These are phyloP conservation scores for Dinochytrium kinnereticum DNA, from an alignment of 371 early-diverging fungal genomes.

Conservation along the genomic window DNA sequence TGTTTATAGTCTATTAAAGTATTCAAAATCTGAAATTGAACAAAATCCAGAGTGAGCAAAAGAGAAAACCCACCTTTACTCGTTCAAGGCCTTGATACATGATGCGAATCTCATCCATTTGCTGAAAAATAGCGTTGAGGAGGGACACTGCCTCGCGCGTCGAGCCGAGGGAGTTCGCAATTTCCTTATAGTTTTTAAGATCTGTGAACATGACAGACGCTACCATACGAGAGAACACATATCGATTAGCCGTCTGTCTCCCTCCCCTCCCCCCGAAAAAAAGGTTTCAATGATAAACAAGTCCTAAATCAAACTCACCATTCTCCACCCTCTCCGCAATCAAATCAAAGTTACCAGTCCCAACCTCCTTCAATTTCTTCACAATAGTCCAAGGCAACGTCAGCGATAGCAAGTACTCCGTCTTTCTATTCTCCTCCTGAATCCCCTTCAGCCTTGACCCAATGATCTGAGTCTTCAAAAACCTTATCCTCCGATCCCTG, in stretches of 20 bases:
- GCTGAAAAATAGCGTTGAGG: slow-evolving; percentile 46
- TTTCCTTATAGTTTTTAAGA: slow-evolving; percentile 49
- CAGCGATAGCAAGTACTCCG: slow-evolving; percentile 48
- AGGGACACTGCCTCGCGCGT: slow-evolving; percentile 38
- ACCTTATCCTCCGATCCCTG: slow-evolving; percentile 34
- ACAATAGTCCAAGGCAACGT: slow-evolving; percentile 46
- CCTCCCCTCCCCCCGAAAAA: too few relatives aligned
- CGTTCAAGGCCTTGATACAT: slow-evolving; percentile 37
- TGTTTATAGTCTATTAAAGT: slow-evolving; percentile 42
- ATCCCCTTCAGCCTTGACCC: slow-evolving; percentile 38
- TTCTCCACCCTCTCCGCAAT: slow-evolving; percentile 44
- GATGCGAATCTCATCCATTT: slow-evolving; percentile 42
- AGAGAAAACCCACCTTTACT: slow-evolving; percentile 46
- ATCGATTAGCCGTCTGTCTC: too few relatives aligned
- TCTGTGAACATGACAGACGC: slow-evolving; percentile 54
- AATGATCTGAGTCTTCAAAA: slow-evolving; percentile 43
- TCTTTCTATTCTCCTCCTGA: slow-evolving; percentile 40
- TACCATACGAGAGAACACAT: too few relatives aligned
- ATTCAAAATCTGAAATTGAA: neutral
- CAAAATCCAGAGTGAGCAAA: neutral
- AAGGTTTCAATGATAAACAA: too few relatives aligned
- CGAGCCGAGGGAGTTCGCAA: slow-evolving; percentile 35
- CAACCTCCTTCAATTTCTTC: slow-evolving; percentile 43
- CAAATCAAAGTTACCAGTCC: slow-evolving; percentile 41
- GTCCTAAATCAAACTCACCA: too few relatives aligned